Conservation (phyloP, 192 early-diverging fungal species). For the Backusella luteola region DNA sequence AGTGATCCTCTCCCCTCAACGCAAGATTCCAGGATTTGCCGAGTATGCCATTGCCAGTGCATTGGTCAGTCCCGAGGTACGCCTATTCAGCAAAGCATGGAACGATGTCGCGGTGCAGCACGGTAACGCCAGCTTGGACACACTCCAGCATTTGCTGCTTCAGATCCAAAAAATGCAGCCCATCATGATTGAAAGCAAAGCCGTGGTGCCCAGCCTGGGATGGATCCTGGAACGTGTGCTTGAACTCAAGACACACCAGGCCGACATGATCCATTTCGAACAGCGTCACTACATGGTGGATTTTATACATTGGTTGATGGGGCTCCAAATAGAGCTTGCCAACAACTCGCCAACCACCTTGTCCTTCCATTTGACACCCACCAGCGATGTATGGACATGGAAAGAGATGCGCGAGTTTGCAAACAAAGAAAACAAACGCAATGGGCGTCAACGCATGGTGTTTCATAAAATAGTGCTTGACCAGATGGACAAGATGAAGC, state of each 20-base stretch:
- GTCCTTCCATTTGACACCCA: conserved; percentile 17
- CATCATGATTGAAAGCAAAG: not conserved
- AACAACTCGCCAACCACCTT: not conserved
- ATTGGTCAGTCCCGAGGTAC: conserved; percentile 66
- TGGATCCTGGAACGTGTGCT: conserved; percentile 73
- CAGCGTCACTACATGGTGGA: conserved; percentile 65
- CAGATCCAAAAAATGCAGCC: not conserved
- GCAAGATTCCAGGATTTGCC: conserved; percentile 61
- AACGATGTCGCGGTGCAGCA: conserved; percentile 50
- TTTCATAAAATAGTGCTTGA: conserved; percentile 51
- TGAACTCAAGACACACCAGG: conserved; percentile 52
- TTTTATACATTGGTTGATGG: conserved; percentile 38
- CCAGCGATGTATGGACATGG: conserved; percentile 22
- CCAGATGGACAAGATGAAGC: conserved; percentile 61
- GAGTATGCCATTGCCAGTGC: conserved; percentile 67
- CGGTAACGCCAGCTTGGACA: conserved; percentile 54
- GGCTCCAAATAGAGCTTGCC: conserved; percentile 21
- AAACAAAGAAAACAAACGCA: conserved; percentile 30
- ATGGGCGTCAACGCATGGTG: conserved; percentile 14
- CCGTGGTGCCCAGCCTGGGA: conserved; percentile 56
- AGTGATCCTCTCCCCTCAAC: conserved; percentile 13
- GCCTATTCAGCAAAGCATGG: conserved; percentile 64
- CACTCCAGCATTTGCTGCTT: conserved; percentile 41
- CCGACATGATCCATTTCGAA: conserved; percentile 61
- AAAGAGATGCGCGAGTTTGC: conserved; percentile 37